phyloP scores from a whole-genome alignment of 179 eudicot genomes.

The Heliamphora pulchella region DNA sequence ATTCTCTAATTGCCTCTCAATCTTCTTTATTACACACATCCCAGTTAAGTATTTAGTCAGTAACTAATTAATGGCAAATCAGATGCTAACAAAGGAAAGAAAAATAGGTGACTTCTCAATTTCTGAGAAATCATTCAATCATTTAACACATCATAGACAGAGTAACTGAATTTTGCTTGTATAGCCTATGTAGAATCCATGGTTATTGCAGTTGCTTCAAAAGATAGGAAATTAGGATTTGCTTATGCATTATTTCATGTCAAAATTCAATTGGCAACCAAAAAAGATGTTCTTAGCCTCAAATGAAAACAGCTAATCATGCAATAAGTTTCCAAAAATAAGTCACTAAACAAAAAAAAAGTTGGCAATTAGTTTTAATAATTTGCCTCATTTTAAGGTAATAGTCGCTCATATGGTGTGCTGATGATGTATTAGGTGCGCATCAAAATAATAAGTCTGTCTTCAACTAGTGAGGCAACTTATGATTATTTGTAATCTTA shows the following conservation, averaged over 20 bases:
- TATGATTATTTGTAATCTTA: neutral
- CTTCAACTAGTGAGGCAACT: neutral
- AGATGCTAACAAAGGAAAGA: neutral
- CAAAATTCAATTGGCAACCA: neutral
- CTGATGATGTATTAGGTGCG: neutral
- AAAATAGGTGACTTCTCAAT: neutral
- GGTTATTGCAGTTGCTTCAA: neutral
- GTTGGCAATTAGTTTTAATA: neutral
- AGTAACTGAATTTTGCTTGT: neutral
- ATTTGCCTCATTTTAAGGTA: neutral
- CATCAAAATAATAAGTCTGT: neutral
- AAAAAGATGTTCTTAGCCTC: neutral
- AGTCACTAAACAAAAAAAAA: too few species aligned
- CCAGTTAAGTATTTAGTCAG: too few species aligned
- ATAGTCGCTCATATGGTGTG: neutral
- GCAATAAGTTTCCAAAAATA: neutral
- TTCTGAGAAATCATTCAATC: slow-evolving; percentile 6
- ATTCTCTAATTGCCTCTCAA: too few species aligned
- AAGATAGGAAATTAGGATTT: neutral
- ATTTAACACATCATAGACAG: neutral
- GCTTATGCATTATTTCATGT: neutral
- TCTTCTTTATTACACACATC: too few species aligned
- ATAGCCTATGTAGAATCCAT: neutral
- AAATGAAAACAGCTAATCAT: neutral
- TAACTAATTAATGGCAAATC: neutral